phyloP scores from a whole-genome alignment of 2,329 filamentous ascomycete species.

The Hawksworthiomyces lignivorus region DNA sequence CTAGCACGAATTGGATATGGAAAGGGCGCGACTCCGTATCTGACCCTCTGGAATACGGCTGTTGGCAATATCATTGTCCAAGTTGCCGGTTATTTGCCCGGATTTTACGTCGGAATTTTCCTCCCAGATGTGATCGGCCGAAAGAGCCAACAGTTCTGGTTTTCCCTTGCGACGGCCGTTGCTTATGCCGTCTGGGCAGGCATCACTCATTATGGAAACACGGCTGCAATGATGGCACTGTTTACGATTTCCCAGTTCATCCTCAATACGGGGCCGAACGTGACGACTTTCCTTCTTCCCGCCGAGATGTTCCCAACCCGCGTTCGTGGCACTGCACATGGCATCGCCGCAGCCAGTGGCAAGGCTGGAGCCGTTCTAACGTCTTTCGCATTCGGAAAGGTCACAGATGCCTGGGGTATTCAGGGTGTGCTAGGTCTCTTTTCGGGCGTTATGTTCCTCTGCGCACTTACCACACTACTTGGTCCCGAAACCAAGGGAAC shows the following conservation, averaged over 20 bases:
- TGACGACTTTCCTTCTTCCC: slow-evolving; percentile 45
- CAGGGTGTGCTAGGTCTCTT: slow-evolving; percentile 5
- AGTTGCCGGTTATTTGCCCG: slow-evolving; percentile 56
- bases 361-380: slow-evolving; percentile 47
- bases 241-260: slow-evolving; percentile 43
- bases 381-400: slow-evolving; percentile 4
- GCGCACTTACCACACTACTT: too few relatives aligned
- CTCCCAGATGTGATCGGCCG: slow-evolving; percentile 45
- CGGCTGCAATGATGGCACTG: slow-evolving; percentile 31
- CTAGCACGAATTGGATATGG: slow-evolving; percentile 53
- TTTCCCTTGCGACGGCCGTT: slow-evolving; percentile 36
- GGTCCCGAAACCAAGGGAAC: too few relatives aligned
- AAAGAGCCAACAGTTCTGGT: slow-evolving; percentile 40
- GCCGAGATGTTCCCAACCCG: slow-evolving; percentile 37
- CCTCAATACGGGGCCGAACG: slow-evolving; percentile 27
- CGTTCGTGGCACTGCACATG: slow-evolving; percentile 36
- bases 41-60: slow-evolving; percentile 51
- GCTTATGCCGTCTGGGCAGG: slow-evolving; percentile 38
- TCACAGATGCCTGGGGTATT: background rate
- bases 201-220: slow-evolving; percentile 31
- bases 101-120: slow-evolving; percentile 49
- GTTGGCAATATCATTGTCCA: slow-evolving; percentile 57
- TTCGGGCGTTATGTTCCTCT: too few relatives aligned
- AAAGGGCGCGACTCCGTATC: slow-evolving; percentile 45
- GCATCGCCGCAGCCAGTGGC: slow-evolving; percentile 46